Base-by-base conservation (phyloP, 805 yeast species). In the Candida argentea region DNA sequence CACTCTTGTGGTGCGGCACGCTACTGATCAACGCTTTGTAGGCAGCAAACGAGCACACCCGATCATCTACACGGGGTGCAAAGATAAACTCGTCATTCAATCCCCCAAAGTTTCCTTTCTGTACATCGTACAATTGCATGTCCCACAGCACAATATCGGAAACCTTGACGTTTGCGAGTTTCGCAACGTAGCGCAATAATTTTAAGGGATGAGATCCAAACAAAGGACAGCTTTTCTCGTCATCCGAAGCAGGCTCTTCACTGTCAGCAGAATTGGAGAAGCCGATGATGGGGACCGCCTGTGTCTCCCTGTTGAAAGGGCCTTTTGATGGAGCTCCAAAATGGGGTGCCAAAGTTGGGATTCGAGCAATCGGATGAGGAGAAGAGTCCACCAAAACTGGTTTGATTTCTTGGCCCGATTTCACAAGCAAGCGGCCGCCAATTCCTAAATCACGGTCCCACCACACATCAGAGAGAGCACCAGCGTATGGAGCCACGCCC, bases 331-430 rank as follows among this genome's bases (percentile, higher is more conserved):
- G 76, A 6, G 51, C 58, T 26, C 94, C 94, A 50, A 84, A 85
- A 57, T 84, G 94, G 3, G 87, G 87, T 5, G 94, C 94, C 46
- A 85, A 62, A 2, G 89, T 69, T 4, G 94, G 93, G 30, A 84
- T 79, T 41, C 75, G 75, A 9, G 87, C 94, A 42, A 84, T 68
- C 37, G 84, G 83, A 38, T 64, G 66, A 10, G 81, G 80, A 1
- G 78, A 55, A 4, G 79, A 72, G 46, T 67, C 68, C 20, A 76
- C 67, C 41, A 74, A 48, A 32, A 56, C 59, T 5, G 67, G 50
- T 6, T 42, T 48, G 28, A 73, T 51, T 29, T 51, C 50, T 4
- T 60, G 54, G 13, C 29, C 28, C 11, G 38, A 44, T 39, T 62
- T 67, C 29, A 73, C 70, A 29, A 81, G 57, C 14, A 84, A 67